phyloP scores from a whole-genome alignment of 352 stramenopile species.

The Phytopythium kandeliae region DNA sequence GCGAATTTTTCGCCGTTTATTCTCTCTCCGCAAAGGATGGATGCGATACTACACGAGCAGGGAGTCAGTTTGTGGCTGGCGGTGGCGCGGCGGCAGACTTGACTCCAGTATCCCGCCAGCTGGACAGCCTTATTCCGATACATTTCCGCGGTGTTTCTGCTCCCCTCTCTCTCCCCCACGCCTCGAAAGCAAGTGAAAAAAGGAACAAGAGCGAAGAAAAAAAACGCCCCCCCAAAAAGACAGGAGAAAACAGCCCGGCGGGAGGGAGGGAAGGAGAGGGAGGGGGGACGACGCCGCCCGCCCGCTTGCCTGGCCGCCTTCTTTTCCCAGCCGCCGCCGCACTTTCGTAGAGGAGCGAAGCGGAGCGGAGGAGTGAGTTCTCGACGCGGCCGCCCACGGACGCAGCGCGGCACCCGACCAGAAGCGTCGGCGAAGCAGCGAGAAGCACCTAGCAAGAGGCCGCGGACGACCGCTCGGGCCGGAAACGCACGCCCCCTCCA shows the following conservation, averaged over 20 bases:
- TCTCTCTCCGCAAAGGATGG: no score
- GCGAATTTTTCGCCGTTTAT: not conserved
- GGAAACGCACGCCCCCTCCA: no score
- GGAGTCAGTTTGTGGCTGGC: conserved; percentile 5
- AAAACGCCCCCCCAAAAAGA: not conserved
- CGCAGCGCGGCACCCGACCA: not conserved
- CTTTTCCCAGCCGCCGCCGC: not conserved
- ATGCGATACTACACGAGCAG: no score
- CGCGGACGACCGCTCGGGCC: no score
- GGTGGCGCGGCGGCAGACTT: not conserved
- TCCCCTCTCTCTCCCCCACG: conserved; percentile 1
- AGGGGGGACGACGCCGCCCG: no score
- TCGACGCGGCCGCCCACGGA: not conserved
- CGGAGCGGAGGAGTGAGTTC: conserved; percentile 1
- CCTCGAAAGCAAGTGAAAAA: not conserved
- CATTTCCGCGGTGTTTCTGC: not conserved
- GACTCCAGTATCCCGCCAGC: conserved; percentile 1
- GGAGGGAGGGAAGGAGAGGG: no score
- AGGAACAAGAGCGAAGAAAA: conserved; percentile 1
- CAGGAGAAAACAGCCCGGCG: conserved; percentile 1
- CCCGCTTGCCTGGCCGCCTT: conserved; percentile 2
- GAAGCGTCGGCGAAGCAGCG: not conserved
- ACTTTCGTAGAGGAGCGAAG: conserved; percentile 9
- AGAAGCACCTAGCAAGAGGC: not conserved
- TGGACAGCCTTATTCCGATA: not conserved